These are phyloP conservation scores for Trifolium fragiferum DNA, from an alignment of 306 rosid species.

Conservation along the genomic window DNA sequence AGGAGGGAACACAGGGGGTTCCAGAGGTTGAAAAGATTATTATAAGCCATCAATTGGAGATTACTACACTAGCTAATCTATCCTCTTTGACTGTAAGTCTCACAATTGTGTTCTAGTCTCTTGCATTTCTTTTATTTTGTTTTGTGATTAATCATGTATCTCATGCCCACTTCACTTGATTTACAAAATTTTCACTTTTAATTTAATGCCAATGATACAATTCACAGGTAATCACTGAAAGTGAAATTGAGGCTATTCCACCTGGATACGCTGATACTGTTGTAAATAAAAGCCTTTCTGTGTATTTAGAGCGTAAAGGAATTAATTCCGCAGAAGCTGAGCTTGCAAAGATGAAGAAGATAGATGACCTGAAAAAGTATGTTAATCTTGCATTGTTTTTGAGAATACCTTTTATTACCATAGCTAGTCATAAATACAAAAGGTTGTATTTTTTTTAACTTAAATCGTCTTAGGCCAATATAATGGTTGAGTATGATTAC, in stretches of 20 bases:
- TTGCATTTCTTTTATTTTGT: not conserved
- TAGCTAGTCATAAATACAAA: not conserved
- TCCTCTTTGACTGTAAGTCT: constrained; percentile 69
- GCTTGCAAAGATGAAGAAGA: constrained; percentile 53
- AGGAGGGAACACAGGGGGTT: not conserved
- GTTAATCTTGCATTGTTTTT: constrained; percentile 25
- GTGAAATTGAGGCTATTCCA: constrained; percentile 46
- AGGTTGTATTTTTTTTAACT: constrained; percentile 12
- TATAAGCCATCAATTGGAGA: constrained; percentile 58
- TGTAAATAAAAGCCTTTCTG: constrained; percentile 57
- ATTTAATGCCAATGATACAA: constrained; percentile 16
- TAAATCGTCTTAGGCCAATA: not conserved
- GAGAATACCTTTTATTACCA: constrained; percentile 24
- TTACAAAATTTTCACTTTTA: constrained; percentile 12
- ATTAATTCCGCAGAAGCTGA: constrained; percentile 46
- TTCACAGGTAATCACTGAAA: constrained; percentile 49
- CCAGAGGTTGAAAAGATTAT: constrained; percentile 40
- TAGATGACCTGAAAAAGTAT: constrained; percentile 56
- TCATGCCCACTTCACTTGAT: not conserved
- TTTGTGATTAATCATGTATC: not conserved
- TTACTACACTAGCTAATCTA: constrained; percentile 76
- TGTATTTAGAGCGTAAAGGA: constrained; percentile 55
- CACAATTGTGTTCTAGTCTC: constrained; percentile 21
- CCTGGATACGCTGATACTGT: constrained; percentile 49
- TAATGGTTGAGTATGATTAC: not conserved